Evolutionary conservation across 2,329 filamentous ascomycete species (phyloP).

Genomic region (Pseudogymnoascus sp.): DNA sequence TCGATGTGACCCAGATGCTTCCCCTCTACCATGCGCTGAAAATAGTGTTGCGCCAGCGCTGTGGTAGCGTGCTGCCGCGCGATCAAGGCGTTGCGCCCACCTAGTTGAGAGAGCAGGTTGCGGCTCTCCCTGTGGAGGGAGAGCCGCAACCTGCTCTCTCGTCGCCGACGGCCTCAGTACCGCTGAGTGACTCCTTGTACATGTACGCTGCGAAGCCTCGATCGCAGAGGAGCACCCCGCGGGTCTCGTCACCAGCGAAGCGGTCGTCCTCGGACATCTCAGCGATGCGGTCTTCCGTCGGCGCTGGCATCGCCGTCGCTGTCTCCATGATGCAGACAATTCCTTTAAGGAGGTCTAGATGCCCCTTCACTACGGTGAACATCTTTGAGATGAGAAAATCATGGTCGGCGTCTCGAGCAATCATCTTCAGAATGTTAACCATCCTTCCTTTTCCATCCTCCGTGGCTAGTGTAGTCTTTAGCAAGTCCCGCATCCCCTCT

Average conservation of each 20-base stretch:
- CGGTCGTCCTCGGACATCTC: constrained; percentile 3
- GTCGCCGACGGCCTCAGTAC: not conserved
- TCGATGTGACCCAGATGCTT: not conserved
- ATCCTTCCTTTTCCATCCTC: not conserved
- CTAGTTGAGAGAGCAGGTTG: not conserved
- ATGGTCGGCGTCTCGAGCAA: not conserved
- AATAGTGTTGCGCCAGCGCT: not conserved
- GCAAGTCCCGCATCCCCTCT: not conserved
- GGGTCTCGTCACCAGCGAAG: constrained; percentile 14
- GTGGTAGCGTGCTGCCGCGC: not conserved
- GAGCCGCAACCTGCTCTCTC: too few species aligned
- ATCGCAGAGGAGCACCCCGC: constrained; percentile 18
- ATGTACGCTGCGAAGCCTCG: constrained; percentile 15
- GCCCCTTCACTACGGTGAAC: constrained; percentile 13
- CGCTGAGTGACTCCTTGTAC: constrained; percentile 14
- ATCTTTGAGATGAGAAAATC: constrained; percentile 14
- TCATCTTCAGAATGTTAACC: not conserved
- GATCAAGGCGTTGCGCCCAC: not conserved
- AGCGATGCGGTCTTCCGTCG: not conserved
- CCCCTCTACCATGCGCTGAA: not conserved
- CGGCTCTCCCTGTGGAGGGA: too few species aligned
- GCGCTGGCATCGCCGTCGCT: constrained; percentile 9
- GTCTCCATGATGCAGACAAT: constrained; percentile 15
- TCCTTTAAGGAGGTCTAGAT: constrained; percentile 14
- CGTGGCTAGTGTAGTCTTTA: not conserved